Percentiles rank a stretch among this genome's conserved stretches.
phyloP scores from a whole-genome alignment of 805 yeast genomes.

The Starmerella geochares region DNA sequence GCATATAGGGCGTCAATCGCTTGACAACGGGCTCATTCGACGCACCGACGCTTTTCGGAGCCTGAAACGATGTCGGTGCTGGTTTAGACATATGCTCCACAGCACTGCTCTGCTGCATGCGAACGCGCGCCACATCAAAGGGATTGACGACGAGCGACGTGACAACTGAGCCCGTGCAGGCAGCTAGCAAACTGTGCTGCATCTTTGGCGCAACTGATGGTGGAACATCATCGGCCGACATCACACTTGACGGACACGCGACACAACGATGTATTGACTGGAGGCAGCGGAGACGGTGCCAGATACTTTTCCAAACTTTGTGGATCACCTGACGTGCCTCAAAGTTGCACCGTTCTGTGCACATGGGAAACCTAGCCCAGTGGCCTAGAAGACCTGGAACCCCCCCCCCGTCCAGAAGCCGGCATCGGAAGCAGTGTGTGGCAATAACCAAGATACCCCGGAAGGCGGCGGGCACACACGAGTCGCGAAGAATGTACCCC shows the following conservation, averaged over 20 bases:
- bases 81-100: constrained; percentile 11
- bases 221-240: background rate
- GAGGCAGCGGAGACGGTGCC: background rate
- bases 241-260: background rate
- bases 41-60: background rate
- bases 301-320: background rate
- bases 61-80: background rate
- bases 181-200: constrained; percentile 30
- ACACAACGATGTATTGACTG: too few species aligned
- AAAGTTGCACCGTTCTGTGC: background rate
- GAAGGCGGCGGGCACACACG: background rate
- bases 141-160: constrained; percentile 37
- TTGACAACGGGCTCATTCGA: background rate
- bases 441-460: too few species aligned
- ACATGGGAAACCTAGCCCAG: background rate
- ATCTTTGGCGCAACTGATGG: constrained; percentile 4
- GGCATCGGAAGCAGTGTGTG: background rate
- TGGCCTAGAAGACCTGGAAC: background rate
- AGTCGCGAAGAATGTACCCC: constrained; percentile 14
- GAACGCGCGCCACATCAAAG: constrained; percentile 37
- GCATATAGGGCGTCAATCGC: constrained; percentile 1
- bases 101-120: constrained; percentile 35
- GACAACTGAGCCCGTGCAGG: constrained; percentile 36
- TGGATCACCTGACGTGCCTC: background rate
- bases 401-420: background rate